Conservation (phyloP, 2,329 filamentous ascomycete genomes). For the Sporothrix protearum region DNA sequence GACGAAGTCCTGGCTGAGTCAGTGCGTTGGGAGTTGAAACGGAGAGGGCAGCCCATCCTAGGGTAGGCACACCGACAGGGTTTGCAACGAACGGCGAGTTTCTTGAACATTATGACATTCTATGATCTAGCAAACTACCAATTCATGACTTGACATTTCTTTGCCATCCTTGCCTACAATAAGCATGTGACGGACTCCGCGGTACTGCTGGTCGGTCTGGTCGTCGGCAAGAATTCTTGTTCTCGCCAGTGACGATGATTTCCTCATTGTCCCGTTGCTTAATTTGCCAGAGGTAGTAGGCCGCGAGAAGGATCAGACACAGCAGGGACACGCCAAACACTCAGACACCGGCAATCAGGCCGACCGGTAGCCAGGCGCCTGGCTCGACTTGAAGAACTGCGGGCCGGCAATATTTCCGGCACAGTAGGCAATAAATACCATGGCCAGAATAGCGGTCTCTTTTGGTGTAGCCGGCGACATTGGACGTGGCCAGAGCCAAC, state of each 20-base stretch:
- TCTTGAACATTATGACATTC: no score
- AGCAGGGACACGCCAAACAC: background rate
- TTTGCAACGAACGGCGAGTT: no score
- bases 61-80: background rate
- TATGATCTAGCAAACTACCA: no score
- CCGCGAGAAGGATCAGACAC: background rate
- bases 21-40: slow-evolving; percentile 25
- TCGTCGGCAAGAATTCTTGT: background rate
- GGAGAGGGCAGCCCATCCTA: background rate
- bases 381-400: slow-evolving; percentile 51
- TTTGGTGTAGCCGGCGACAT: slow-evolving; percentile 21
- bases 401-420: slow-evolving; percentile 55
- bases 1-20: slow-evolving; percentile 26
- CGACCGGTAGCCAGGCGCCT: slow-evolving; percentile 44
- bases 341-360: background rate
- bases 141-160: no score
- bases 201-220: background rate
- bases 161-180: background rate
- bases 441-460: slow-evolving; percentile 8
- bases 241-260: background rate
- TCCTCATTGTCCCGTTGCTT: background rate
- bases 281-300: background rate
- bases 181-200: background rate
- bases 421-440: slow-evolving; percentile 34
- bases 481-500: background rate